Evolutionary conservation across 495 filamentous ascomycete genomes (phyloP).

Genomic region (Aspergillus haitiensis): DNA sequence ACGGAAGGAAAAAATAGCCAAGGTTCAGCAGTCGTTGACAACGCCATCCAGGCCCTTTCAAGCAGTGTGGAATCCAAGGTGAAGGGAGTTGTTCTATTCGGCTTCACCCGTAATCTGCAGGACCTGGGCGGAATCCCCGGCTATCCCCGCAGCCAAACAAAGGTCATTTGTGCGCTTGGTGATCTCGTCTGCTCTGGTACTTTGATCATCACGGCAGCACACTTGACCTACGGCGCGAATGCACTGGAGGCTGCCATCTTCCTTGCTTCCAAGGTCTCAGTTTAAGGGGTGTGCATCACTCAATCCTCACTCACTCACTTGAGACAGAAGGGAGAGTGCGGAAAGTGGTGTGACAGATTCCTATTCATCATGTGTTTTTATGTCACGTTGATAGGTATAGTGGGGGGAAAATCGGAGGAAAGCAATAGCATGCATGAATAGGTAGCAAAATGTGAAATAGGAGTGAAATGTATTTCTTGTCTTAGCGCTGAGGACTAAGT

Average conservation of each 20-base stretch:
- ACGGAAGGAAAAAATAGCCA: slow-evolving; percentile 44
- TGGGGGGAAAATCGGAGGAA: too few relatives aligned
- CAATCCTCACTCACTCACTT: too few relatives aligned
- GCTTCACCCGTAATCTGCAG: slow-evolving; percentile 57
- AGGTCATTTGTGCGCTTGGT: slow-evolving; percentile 51
- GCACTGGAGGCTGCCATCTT: slow-evolving; percentile 23
- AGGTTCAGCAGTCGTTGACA: slow-evolving; percentile 55
- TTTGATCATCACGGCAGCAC: slow-evolving; percentile 45
- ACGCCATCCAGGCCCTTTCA: slow-evolving; percentile 42
- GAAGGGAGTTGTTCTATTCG: slow-evolving; percentile 52
- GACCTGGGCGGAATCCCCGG: slow-evolving; percentile 43
- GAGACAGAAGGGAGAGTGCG: too few relatives aligned
- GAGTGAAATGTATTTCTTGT: too few relatives aligned
- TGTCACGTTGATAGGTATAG: too few relatives aligned
- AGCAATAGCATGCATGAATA: too few relatives aligned
- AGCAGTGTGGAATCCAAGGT: slow-evolving; percentile 43
- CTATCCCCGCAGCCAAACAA: slow-evolving; percentile 41
- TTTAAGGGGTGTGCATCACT: neutral
- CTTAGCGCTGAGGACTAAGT: too few relatives aligned
- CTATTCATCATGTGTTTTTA: too few relatives aligned
- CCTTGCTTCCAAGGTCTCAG: slow-evolving; percentile 14
- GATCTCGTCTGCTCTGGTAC: slow-evolving; percentile 54
- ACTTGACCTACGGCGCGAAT: slow-evolving; percentile 43
- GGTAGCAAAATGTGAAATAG: too few relatives aligned
- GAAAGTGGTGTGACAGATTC: too few relatives aligned